phyloP scores from a whole-genome alignment of 2,329 filamentous ascomycete species.

The Dichotomopilus funicola region DNA sequence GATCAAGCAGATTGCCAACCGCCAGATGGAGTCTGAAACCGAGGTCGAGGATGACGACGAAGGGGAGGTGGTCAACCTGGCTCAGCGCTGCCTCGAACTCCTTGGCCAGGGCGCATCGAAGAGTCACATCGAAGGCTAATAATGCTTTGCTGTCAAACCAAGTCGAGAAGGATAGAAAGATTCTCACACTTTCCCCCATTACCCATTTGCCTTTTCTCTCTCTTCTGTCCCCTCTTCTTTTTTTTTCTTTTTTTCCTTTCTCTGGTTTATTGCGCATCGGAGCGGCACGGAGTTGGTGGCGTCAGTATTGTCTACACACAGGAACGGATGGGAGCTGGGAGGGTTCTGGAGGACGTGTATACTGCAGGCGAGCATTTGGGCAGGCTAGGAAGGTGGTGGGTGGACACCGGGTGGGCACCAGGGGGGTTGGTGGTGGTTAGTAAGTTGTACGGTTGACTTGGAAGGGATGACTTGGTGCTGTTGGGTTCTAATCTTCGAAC shows the following conservation, averaged over 20 bases:
- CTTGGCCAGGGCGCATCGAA: constrained; percentile 71
- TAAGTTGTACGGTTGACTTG: neutral
- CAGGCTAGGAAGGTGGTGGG: constrained; percentile 1
- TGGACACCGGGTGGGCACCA: neutral
- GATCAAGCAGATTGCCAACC: constrained; percentile 86
- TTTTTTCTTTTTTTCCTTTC: constrained; percentile 17
- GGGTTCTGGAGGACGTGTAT: constrained; percentile 21
- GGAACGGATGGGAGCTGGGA: constrained; percentile 17
- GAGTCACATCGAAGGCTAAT: constrained; percentile 72
- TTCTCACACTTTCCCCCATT: neutral
- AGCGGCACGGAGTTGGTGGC: constrained; percentile 40
- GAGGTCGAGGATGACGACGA: constrained; percentile 86
- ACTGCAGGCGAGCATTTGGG: constrained; percentile 16
- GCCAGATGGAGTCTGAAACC: constrained; percentile 79
- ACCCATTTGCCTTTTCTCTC: neutral
- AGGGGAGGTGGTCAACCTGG: constrained; percentile 85
- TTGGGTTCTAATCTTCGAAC: neutral
- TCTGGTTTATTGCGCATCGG: constrained; percentile 32
- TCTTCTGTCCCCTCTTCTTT: neutral
- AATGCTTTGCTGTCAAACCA: neutral
- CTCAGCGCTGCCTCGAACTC: constrained; percentile 82
- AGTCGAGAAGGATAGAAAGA: neutral
- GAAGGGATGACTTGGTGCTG: neutral
- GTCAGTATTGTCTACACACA: constrained; percentile 31
- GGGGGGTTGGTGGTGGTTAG: too few species aligned